These are phyloP conservation scores for Maudiozyma barnettii DNA, from an alignment of 805 yeast species.

Conservation along the genomic window DNA sequence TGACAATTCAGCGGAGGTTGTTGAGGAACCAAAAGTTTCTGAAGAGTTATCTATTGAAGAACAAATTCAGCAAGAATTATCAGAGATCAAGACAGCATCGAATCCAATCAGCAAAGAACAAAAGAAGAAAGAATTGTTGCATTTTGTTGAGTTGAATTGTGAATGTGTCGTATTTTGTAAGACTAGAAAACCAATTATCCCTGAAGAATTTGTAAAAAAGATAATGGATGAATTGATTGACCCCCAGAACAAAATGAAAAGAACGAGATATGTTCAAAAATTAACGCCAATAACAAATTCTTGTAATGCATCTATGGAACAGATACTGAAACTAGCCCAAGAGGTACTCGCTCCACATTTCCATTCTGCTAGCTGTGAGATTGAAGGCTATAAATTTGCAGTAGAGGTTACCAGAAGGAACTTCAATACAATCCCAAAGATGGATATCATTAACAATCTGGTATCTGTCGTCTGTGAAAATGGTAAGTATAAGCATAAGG, in stretches of 20 bases:
- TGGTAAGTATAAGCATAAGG: slow-evolving; percentile 49
- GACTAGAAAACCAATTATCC: slow-evolving; percentile 67
- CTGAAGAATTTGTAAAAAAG: slow-evolving; percentile 56
- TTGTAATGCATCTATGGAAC: slow-evolving; percentile 61
- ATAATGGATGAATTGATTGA: slow-evolving; percentile 54
- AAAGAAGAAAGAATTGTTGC: slow-evolving; percentile 39
- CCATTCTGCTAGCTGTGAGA: slow-evolving; percentile 33
- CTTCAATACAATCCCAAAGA: slow-evolving; percentile 62
- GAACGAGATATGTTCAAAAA: slow-evolving; percentile 66
- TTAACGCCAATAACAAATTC: slow-evolving; percentile 73
- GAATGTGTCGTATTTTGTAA: slow-evolving; percentile 84
- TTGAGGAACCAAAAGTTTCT: slow-evolving; percentile 26
- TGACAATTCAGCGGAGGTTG: slow-evolving; percentile 11
- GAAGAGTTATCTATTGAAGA: slow-evolving; percentile 60
- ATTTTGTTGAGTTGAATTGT: slow-evolving; percentile 57
- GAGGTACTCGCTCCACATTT: slow-evolving; percentile 61
- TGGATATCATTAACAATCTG: slow-evolving; percentile 60
- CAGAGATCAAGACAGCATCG: slow-evolving; percentile 39
- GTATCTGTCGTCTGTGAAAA: slow-evolving; percentile 65
- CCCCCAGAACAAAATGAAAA: slow-evolving; percentile 36
- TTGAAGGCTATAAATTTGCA: slow-evolving; percentile 47
- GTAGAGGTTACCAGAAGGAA: slow-evolving; percentile 72
- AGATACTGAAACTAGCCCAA: slow-evolving; percentile 49
- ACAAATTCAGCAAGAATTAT: slow-evolving; percentile 61
- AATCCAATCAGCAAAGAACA: slow-evolving; percentile 29